A percentile compares a stretch with the other conserved stretches of the same genome.
These are phyloP conservation scores for Yamadazyma tumulicola DNA, from an alignment of 805 yeast species.

Conservation along the genomic window DNA sequence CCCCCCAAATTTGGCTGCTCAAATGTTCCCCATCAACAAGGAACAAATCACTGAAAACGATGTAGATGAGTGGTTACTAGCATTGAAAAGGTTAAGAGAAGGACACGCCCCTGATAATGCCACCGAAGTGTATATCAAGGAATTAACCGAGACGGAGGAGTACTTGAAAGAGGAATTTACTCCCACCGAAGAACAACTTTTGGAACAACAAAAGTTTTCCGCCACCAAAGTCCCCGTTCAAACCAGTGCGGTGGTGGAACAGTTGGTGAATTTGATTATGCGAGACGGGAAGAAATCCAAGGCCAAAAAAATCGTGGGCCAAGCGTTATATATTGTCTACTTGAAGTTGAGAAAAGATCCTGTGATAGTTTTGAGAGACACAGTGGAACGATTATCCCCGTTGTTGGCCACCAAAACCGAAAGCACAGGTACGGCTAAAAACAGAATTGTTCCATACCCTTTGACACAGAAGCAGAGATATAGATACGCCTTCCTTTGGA, in stretches of 20 bases:
- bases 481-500: slow-evolving; percentile 88
- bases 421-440: slow-evolving; percentile 84
- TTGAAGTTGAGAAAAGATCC: slow-evolving; percentile 77
- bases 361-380: slow-evolving; percentile 64
- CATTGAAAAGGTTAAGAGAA: slow-evolving; percentile 37
- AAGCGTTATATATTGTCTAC: slow-evolving; percentile 77
- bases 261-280: slow-evolving; percentile 86
- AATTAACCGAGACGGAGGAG: slow-evolving; percentile 36
- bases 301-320: slow-evolving; percentile 69
- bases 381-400: slow-evolving; percentile 82
- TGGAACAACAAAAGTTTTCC: slow-evolving; percentile 49
- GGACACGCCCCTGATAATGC: slow-evolving; percentile 29
- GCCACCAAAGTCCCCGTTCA: slow-evolving; percentile 56
- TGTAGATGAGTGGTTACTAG: slow-evolving; percentile 45
- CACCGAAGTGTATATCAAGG: slow-evolving; percentile 37
- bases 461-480: slow-evolving; percentile 77
- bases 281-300: slow-evolving; percentile 81
- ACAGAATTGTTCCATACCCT: slow-evolving; percentile 77
- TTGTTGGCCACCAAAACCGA: slow-evolving; percentile 71
- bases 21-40: slow-evolving; percentile 36
- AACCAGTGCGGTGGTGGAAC: slow-evolving; percentile 68
- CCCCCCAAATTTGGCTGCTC: slow-evolving; percentile 24
- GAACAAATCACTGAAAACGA: slow-evolving; percentile 36
- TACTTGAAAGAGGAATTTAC: slow-evolving; percentile 38
- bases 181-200: slow-evolving; percentile 64